phyloP scores from a whole-genome alignment of 345 rosid genomes.

The Hirschfeldia incana region DNA sequence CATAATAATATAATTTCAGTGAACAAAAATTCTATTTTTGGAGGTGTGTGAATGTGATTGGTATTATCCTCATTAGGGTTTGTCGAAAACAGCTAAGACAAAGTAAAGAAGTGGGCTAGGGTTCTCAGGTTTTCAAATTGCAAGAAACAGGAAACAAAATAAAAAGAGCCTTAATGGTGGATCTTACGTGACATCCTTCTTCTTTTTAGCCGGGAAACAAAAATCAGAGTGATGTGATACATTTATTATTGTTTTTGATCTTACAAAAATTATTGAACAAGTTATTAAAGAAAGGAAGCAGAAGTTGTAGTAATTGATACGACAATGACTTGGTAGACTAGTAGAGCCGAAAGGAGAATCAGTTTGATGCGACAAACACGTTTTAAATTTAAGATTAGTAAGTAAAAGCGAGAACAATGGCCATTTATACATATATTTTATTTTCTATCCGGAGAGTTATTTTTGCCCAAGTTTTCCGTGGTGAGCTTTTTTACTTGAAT shows the following conservation, averaged over 20 bases:
- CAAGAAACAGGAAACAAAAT: constrained; percentile 36
- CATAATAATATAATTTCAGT: neutral
- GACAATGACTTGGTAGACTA: constrained; percentile 40
- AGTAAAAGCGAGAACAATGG: neutral
- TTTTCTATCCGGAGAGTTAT: constrained; percentile 14
- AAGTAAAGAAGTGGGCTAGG: constrained; percentile 36
- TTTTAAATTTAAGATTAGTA: constrained; percentile 12
- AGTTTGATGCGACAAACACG: constrained; percentile 35
- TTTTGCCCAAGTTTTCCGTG: constrained; percentile 37
- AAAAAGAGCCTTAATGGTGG: constrained; percentile 56
- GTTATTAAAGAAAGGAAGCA: constrained; percentile 13
- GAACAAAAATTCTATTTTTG: neutral
- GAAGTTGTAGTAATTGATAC: constrained; percentile 42
- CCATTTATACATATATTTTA: neutral
- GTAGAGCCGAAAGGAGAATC: constrained; percentile 14
- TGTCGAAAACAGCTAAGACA: constrained; percentile 33
- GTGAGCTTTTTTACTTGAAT: constrained; percentile 17
- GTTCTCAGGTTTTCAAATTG: constrained; percentile 25
- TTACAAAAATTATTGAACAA: neutral
- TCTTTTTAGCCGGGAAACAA: constrained; percentile 18
- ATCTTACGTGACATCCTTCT: constrained; percentile 43
- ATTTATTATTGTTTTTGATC: constrained; percentile 33
- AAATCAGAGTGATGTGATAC: constrained; percentile 25
- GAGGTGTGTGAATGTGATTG: neutral
- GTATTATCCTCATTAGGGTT: neutral